These are phyloP conservation scores for Myxozyma sirexii DNA, from an alignment of 805 yeast genomes.

Conservation along the genomic window DNA sequence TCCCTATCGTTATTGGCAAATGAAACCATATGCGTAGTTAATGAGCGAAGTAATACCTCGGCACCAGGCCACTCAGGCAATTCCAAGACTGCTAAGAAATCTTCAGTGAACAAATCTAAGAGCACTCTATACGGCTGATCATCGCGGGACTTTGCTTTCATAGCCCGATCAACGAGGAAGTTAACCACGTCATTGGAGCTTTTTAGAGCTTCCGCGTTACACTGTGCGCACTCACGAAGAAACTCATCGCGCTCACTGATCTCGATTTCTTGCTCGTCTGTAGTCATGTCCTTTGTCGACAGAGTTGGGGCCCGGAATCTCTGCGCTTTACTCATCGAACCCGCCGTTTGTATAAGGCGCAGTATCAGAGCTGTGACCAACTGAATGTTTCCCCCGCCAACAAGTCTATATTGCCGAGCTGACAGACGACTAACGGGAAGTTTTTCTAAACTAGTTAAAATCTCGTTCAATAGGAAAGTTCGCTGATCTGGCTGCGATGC, in stretches of 20 bases:
- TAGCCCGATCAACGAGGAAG: slow-evolving; percentile 35
- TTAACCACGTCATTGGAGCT: slow-evolving; percentile 33
- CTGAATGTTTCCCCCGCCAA: slow-evolving; percentile 54
- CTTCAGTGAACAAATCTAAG: slow-evolving; percentile 60
- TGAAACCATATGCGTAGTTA: slow-evolving; percentile 26
- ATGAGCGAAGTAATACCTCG: slow-evolving; percentile 49
- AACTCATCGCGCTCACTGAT: slow-evolving; percentile 13
- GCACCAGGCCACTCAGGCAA: slow-evolving; percentile 67
- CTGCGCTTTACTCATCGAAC: slow-evolving; percentile 27
- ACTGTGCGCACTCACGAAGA: slow-evolving; percentile 14
- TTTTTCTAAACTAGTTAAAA: slow-evolving; percentile 54
- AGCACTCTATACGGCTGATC: slow-evolving; percentile 35
- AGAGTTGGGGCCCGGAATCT: background rate
- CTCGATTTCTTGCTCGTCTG: slow-evolving; percentile 21
- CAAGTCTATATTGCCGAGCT: slow-evolving; percentile 50
- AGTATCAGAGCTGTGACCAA: slow-evolving; percentile 52
- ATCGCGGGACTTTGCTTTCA: slow-evolving; percentile 32
- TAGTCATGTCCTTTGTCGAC: background rate
- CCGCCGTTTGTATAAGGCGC: slow-evolving; percentile 48
- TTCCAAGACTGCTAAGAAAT: slow-evolving; percentile 53
- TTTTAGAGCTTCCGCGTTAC: slow-evolving; percentile 27
- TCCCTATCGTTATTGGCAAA: slow-evolving; percentile 44
- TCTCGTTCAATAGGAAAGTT: slow-evolving; percentile 61
- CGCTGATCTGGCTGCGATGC: slow-evolving; percentile 51
- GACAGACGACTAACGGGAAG: slow-evolving; percentile 51